These are phyloP conservation scores for Leptomonas pyrrhocoris DNA, from an alignment of 208 protist genomes.

Conservation along the genomic window DNA sequence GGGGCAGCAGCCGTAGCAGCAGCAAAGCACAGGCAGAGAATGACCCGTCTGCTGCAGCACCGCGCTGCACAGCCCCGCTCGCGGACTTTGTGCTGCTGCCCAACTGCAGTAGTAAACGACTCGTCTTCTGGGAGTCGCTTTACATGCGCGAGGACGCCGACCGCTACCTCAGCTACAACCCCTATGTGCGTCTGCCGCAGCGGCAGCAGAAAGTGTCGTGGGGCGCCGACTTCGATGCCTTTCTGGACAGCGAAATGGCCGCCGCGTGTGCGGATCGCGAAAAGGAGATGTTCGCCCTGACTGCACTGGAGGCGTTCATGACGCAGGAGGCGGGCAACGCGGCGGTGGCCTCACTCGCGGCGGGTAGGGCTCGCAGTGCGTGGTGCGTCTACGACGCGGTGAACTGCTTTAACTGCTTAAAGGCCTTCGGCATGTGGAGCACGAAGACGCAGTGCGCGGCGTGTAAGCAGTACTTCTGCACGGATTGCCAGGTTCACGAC, in stretches of 20 bases:
- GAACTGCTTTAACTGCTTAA: constrained; percentile 56
- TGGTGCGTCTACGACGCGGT: constrained; percentile 48
- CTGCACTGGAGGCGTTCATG: constrained; percentile 28
- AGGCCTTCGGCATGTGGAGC: constrained; percentile 39
- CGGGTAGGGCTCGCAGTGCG: constrained; percentile 21
- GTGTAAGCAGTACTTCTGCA: constrained; percentile 48
- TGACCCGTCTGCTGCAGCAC: background rate
- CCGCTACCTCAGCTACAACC: constrained; percentile 37
- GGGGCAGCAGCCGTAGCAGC: background rate
- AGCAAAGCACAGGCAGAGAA: background rate
- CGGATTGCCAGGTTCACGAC: constrained; percentile 37
- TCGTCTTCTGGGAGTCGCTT: constrained; percentile 78
- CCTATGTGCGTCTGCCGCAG: constrained; percentile 19
- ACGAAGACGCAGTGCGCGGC: constrained; percentile 26
- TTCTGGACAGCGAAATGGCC: constrained; percentile 46
- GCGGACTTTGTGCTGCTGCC: constrained; percentile 42
- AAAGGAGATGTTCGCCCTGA: constrained; percentile 24
- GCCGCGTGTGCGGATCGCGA: constrained; percentile 42
- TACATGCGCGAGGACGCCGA: constrained; percentile 49
- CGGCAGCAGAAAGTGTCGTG: constrained; percentile 37
- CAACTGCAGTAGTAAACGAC: constrained; percentile 71
- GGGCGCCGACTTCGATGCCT: constrained; percentile 58
- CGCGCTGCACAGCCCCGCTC: background rate
- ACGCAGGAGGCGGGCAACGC: background rate
- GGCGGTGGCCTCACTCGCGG: background rate